Conservation (phyloP, 305 asterid genomes). For the Plantago lanceolata region DNA sequence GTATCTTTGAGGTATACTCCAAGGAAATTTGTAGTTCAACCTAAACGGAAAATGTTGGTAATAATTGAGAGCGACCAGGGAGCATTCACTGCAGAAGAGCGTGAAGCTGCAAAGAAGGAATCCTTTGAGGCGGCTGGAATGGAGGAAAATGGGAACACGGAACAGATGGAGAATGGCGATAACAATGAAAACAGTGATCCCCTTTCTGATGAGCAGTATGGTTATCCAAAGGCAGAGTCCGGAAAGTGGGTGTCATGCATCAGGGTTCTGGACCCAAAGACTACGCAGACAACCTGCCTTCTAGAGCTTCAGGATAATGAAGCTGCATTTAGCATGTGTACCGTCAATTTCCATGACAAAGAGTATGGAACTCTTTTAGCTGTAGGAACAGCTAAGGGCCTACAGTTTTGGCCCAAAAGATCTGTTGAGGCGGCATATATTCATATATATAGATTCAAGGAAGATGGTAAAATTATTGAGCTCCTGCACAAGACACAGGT, state of each 20-base stretch:
- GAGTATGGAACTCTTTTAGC: conserved; percentile 90
- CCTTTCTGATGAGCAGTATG: conserved; percentile 91
- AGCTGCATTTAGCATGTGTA: conserved; percentile 95
- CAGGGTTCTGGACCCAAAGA: conserved; percentile 88
- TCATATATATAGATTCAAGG: conserved; percentile 86
- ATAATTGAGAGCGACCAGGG: conserved; percentile 97
- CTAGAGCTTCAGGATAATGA: conserved; percentile 97
- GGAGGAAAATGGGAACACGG: conserved; percentile 71
- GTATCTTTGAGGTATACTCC: conserved; percentile 95
- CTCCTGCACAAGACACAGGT: conserved; percentile 97
- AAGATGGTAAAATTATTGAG: conserved; percentile 89
- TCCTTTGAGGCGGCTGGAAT: conserved; percentile 76
- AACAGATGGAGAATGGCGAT: conserved; percentile 82
- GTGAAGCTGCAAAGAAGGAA: conserved; percentile 81
- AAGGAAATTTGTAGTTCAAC: conserved; percentile 82
- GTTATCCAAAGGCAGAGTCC: conserved; percentile 96
- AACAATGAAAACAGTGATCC: conserved; percentile 77
- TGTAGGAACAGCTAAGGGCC: conserved; percentile 97
- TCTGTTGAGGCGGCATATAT: conserved; percentile 82
- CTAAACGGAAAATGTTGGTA: conserved; percentile 75
- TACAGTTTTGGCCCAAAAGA: conserved; percentile 86
- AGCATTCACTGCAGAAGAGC: conserved; percentile 88
- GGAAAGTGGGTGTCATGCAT: conserved; percentile 95
- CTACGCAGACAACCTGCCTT: conserved; percentile 76
- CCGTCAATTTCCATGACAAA: conserved; percentile 91